Percentiles rank a stretch among this genome's conserved stretches.
These are phyloP conservation scores for Tarenaya hassleriana DNA, from an alignment of 345 rosid genomes.

Conservation along the genomic window DNA sequence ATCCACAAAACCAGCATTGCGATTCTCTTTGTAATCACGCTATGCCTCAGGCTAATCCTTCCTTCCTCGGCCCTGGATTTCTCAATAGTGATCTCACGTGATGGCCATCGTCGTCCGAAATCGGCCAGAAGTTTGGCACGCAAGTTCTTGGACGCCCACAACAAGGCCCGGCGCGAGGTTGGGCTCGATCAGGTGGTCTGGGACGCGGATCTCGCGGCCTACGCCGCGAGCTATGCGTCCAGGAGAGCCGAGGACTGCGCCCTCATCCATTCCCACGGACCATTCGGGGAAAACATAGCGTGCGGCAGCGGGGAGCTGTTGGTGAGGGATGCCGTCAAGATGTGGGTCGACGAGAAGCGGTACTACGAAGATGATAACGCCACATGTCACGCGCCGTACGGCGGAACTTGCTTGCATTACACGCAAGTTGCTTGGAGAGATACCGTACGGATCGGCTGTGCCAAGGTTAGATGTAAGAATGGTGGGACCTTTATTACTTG, in stretches of 20 bases:
- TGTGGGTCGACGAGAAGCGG: slow-evolving; percentile 34
- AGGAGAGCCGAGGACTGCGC: slow-evolving; percentile 25
- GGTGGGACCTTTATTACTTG: slow-evolving; percentile 52
- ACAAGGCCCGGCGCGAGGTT: slow-evolving; percentile 14
- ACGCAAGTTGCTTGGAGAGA: slow-evolving; percentile 27
- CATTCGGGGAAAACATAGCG: too few species aligned
- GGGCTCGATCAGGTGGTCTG: slow-evolving; percentile 31
- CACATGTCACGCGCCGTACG: slow-evolving; percentile 26
- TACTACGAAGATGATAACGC: slow-evolving; percentile 19
- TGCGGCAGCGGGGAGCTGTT: too few species aligned
- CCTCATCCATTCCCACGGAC: too few species aligned
- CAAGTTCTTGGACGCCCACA: slow-evolving; percentile 17
- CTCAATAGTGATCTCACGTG: slow-evolving; percentile 5
- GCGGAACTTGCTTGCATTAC: slow-evolving; percentile 27
- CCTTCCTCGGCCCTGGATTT: slow-evolving; percentile 10
- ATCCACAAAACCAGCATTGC: slow-evolving; percentile 13
- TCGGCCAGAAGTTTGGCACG: neutral
- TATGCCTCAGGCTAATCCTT: slow-evolving; percentile 7
- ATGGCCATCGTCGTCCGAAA: slow-evolving; percentile 18
- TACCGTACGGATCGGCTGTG: slow-evolving; percentile 29
- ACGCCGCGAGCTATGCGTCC: slow-evolving; percentile 29
- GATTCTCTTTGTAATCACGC: slow-evolving; percentile 5
- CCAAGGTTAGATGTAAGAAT: slow-evolving; percentile 46
- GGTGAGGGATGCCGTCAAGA: slow-evolving; percentile 25
- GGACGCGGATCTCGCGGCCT: slow-evolving; percentile 34